phyloP scores from a whole-genome alignment of 2,329 filamentous ascomycete genomes.

The Fusarium brachygibbosum region DNA sequence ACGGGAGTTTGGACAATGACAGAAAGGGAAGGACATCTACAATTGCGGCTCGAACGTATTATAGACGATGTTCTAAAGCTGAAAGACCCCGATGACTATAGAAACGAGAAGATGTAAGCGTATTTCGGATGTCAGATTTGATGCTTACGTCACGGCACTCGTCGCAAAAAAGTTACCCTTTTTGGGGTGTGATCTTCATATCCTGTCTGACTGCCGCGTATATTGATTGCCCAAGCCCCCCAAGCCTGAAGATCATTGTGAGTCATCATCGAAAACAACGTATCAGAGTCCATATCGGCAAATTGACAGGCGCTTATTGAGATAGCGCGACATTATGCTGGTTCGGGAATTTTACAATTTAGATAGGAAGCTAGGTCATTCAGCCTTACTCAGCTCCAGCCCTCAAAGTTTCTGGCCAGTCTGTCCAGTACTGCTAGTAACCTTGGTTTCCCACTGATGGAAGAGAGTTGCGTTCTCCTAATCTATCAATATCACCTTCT shows the following conservation, averaged over 20 bases:
- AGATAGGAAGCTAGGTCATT: not conserved
- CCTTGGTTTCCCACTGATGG: too few relatives aligned
- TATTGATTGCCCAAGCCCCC: not conserved
- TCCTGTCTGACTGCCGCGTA: not conserved
- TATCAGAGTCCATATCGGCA: not conserved
- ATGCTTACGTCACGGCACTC: not conserved
- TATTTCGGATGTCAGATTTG: not conserved
- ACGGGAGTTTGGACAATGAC: fast-evolving
- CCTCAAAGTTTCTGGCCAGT: fast-evolving
- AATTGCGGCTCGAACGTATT: too few relatives aligned
- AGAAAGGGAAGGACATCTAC: fast-evolving
- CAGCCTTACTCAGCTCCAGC: not conserved
- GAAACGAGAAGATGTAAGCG: not conserved
- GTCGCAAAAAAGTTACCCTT: not conserved
- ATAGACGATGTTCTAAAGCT: fast-evolving
- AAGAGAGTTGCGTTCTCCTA: too few relatives aligned
- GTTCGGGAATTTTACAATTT: not conserved
- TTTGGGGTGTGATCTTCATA: not conserved
- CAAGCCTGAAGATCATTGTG: too few relatives aligned
- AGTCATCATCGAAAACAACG: not conserved
- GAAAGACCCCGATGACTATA: not conserved
- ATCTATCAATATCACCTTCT: too few relatives aligned
- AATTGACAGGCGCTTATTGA: not conserved
- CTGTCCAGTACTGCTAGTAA: fast-evolving
- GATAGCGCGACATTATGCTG: not conserved